These are phyloP conservation scores for Jatropha multifida DNA, from an alignment of 441 rosid species.

Conservation along the genomic window DNA sequence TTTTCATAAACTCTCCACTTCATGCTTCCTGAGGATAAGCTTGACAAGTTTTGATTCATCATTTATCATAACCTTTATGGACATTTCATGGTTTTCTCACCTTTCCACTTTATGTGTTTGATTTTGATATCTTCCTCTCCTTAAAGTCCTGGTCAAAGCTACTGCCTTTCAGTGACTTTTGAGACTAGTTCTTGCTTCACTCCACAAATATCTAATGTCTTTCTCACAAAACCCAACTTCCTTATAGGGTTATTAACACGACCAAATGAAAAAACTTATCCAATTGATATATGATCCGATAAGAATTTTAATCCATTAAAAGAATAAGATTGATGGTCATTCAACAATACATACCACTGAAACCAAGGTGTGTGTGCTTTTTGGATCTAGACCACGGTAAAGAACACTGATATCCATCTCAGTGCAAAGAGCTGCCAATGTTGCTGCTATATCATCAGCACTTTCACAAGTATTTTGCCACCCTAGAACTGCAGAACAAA, in stretches of 20 bases:
- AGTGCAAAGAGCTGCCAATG: conserved; percentile 66
- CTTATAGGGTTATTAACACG: neutral
- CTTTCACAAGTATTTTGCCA: conserved; percentile 96
- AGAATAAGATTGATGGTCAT: neutral
- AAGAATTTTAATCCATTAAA: neutral
- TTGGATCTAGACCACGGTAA: conserved; percentile 80
- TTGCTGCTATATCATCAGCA: conserved; percentile 77
- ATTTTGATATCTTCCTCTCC: neutral
- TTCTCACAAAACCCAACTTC: neutral
- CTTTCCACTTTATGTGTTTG: neutral
- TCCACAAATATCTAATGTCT: neutral
- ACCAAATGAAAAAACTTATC: neutral
- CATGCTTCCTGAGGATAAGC: neutral
- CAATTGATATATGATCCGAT: neutral
- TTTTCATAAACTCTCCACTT: neutral
- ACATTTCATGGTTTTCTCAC: neutral
- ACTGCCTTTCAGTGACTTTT: neutral
- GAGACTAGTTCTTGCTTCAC: neutral
- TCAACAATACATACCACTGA: conserved; percentile 69
- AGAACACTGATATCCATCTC: conserved; percentile 85
- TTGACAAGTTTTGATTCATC: too few relatives aligned
- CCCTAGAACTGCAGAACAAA: conserved; percentile 72
- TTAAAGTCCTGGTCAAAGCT: neutral
- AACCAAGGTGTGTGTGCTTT: conserved; percentile 60
- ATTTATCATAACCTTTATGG: neutral